Evolutionary conservation across 208 protist genomes (phyloP).

Genomic region (Herpetomonas samuelpessoai): DNA sequence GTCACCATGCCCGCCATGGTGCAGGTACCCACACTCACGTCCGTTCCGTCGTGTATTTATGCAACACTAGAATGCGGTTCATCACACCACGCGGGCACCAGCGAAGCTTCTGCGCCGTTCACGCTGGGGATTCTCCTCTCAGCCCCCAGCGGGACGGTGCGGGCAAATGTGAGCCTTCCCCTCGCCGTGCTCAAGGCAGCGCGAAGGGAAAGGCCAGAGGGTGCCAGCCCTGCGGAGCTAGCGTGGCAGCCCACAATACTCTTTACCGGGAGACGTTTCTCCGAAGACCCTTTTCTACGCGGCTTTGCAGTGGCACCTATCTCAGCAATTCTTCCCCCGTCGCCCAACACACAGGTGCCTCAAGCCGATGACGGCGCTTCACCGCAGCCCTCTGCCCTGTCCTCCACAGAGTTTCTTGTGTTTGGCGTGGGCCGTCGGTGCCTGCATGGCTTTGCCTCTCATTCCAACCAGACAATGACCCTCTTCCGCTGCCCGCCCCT

Average conservation of each 20-base stretch:
- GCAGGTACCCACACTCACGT: constrained; percentile 32
- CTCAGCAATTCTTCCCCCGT: background rate
- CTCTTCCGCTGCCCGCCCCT: constrained; percentile 49
- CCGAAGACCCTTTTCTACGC: constrained; percentile 1
- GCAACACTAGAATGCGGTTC: constrained; percentile 10
- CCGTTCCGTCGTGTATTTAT: constrained; percentile 43
- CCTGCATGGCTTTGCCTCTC: constrained; percentile 37
- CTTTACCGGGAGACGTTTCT: background rate
- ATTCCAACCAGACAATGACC: constrained; percentile 17
- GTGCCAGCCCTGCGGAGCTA: no score
- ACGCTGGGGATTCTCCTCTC: constrained; percentile 21
- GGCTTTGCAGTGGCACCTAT: background rate
- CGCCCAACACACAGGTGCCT: background rate
- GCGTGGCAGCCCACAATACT: background rate
- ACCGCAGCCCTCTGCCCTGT: background rate
- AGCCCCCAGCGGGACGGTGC: constrained; percentile 15
- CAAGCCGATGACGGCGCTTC: background rate
- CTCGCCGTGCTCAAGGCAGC: background rate
- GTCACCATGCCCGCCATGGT: constrained; percentile 39
- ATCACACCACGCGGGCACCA: background rate
- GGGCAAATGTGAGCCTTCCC: background rate
- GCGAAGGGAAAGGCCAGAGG: no score
- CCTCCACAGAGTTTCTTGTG: constrained; percentile 10
- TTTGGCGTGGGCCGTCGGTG: constrained; percentile 41
- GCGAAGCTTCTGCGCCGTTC: background rate